phyloP scores from a whole-genome alignment of 306 rosid genomes.

The Purshia tridentata region DNA sequence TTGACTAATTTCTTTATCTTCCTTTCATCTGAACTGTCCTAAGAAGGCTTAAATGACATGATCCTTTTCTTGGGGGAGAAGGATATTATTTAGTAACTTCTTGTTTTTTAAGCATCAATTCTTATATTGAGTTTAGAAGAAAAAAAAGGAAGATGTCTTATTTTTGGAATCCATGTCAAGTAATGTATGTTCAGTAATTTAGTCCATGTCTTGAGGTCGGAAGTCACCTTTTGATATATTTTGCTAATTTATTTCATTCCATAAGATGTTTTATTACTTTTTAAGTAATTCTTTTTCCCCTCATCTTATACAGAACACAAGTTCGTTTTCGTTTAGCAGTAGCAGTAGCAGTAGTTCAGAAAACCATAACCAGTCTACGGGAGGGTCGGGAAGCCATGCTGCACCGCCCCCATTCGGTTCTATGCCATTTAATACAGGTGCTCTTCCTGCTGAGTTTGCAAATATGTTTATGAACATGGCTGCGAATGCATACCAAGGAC shows the following conservation, averaged over 20 bases:
- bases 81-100: not conserved
- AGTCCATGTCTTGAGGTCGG: not conserved
- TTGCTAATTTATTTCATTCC: not conserved
- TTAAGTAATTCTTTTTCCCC: not conserved
- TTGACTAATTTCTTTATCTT: not conserved
- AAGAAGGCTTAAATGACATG: not conserved
- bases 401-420: conserved; percentile 50
- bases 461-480: conserved; percentile 70
- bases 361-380: conserved; percentile 43
- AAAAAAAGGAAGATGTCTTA: not conserved
- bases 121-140: not conserved
- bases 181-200: not conserved
- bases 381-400: conserved; percentile 50
- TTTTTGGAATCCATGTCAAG: no score
- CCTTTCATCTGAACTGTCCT: not conserved
- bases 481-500: conserved; percentile 43
- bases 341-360: conserved; percentile 37
- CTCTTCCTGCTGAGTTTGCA: conserved; percentile 44
- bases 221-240: not conserved
- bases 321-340: conserved; percentile 34
- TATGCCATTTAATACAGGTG: conserved; percentile 44
- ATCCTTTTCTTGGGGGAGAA: not conserved
- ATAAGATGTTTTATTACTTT: not conserved
- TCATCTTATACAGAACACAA: conserved; percentile 35
- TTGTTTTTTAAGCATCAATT: not conserved